phyloP scores from a whole-genome alignment of 164 flowering plant genomes.

The Chimonanthus salicifolius region DNA sequence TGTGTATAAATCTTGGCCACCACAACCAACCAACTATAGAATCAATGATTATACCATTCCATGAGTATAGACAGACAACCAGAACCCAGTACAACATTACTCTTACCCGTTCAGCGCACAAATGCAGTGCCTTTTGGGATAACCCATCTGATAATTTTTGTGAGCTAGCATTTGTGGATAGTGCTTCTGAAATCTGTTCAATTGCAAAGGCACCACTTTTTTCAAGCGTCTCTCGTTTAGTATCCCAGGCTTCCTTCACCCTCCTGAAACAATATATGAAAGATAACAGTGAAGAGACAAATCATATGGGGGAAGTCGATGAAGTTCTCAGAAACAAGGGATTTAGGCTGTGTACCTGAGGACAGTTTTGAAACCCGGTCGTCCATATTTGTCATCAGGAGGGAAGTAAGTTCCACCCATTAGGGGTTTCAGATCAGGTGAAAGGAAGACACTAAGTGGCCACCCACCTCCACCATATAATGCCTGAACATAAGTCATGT shows the following conservation, averaged over 20 bases:
- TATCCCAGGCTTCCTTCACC: constrained; percentile 92
- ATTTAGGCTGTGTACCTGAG: constrained; percentile 43
- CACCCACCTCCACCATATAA: constrained; percentile 96
- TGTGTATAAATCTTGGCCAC: no score
- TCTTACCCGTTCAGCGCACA: constrained; percentile 71
- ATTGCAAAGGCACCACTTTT: constrained; percentile 80
- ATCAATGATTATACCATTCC: no score
- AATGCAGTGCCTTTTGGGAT: constrained; percentile 40
- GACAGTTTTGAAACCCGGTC: constrained; percentile 87
- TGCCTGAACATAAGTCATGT: constrained; percentile 98
- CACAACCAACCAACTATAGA: no score
- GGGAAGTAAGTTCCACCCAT: constrained; percentile 99
- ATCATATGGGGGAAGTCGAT: background rate
- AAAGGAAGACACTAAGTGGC: constrained; percentile 85
- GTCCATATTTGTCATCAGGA: constrained; percentile 85
- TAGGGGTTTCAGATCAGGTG: constrained; percentile 90
- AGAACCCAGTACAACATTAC: background rate
- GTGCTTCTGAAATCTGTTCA: constrained; percentile 81
- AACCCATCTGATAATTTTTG: constrained; percentile 49
- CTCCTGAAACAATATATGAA: constrained; percentile 35
- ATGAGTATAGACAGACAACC: no score
- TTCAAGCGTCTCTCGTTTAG: constrained; percentile 56
- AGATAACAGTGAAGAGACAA: constrained; percentile 2
- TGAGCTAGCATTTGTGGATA: constrained; percentile 54
- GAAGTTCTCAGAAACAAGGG: background rate